A percentile compares a stretch with the other conserved stretches of the same genome.
phyloP scores from a whole-genome alignment of 108 stramenopile species.

The Fistulifera solaris region DNA sequence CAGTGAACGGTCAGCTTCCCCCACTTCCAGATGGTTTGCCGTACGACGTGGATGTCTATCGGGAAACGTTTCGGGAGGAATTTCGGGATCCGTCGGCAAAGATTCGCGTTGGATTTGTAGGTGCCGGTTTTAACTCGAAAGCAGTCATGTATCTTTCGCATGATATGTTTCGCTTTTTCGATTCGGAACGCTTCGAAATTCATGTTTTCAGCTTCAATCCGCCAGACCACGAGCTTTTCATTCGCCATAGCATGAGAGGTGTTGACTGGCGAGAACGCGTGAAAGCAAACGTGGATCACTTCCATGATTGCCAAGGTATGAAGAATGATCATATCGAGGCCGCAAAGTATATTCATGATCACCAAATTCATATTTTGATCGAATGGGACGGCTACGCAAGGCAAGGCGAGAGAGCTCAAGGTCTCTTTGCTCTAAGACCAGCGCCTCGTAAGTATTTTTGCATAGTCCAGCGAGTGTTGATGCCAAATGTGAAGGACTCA shows the following conservation, averaged over 20 bases:
- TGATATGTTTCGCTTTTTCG: conserved; percentile 83
- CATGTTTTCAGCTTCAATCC: conserved; percentile 70
- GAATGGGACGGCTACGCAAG: conserved; percentile 85
- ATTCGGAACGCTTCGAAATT: conserved; percentile 56
- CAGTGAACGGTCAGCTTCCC: conserved; percentile 13
- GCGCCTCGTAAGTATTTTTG: conserved; percentile 29
- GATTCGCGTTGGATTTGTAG: conserved; percentile 61
- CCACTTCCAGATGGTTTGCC: conserved; percentile 57
- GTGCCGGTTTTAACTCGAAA: conserved; percentile 76
- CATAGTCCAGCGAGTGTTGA: not conserved
- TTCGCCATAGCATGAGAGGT: conserved; percentile 68
- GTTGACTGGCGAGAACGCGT: conserved; percentile 79
- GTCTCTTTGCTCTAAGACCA: conserved; percentile 68
- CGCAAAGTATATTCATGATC: conserved; percentile 59
- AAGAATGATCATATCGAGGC: conserved; percentile 53
- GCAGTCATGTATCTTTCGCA: conserved; percentile 79
- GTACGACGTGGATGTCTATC: conserved; percentile 32
- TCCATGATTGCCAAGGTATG: conserved; percentile 58
- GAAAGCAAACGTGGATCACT: conserved; percentile 54
- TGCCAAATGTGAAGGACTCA: no score
- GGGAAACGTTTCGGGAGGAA: not conserved
- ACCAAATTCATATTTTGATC: conserved; percentile 66
- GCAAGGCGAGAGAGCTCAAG: conserved; percentile 74
- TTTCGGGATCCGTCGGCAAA: conserved; percentile 26
- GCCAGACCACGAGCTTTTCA: conserved; percentile 58